A percentile compares a stretch with the other conserved stretches of the same genome.
phyloP scores from a whole-genome alignment of 345 rosid genomes.

The Linum usitatissimum region DNA sequence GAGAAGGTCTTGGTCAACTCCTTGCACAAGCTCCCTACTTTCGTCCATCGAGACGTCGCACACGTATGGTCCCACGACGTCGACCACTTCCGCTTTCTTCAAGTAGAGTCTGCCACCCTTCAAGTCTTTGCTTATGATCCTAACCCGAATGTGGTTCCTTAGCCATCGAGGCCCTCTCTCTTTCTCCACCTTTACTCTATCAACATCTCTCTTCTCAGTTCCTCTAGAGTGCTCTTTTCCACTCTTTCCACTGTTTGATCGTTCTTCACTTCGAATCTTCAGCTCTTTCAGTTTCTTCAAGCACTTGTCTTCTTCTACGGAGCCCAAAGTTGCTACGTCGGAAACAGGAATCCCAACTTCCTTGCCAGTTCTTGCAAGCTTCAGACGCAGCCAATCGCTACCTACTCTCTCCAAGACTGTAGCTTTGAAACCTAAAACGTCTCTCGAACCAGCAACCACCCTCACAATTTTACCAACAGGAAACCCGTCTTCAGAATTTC shows the following conservation, averaged over 20 bases:
- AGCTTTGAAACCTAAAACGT: slow-evolving; percentile 47
- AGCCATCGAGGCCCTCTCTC: slow-evolving; percentile 41
- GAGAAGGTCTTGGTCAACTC: slow-evolving; percentile 62
- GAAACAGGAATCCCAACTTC: slow-evolving; percentile 31
- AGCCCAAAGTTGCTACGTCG: slow-evolving; percentile 59
- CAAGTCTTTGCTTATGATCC: slow-evolving; percentile 57
- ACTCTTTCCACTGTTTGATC: slow-evolving; percentile 11
- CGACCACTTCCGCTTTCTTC: slow-evolving; percentile 77
- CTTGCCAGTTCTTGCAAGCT: slow-evolving; percentile 30
- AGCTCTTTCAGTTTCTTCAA: slow-evolving; percentile 41
- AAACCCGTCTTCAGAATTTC: slow-evolving; percentile 18
- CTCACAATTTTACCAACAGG: slow-evolving; percentile 52
- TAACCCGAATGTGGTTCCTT: slow-evolving; percentile 59
- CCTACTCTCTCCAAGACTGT: slow-evolving; percentile 30
- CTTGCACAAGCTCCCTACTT: slow-evolving; percentile 57
- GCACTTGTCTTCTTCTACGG: slow-evolving; percentile 54
- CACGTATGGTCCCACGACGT: slow-evolving; percentile 58
- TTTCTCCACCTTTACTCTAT: slow-evolving; percentile 13
- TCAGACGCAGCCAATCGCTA: slow-evolving; percentile 28
- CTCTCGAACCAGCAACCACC: slow-evolving; percentile 34
- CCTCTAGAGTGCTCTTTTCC: slow-evolving; percentile 13
- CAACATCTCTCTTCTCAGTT: slow-evolving; percentile 18
- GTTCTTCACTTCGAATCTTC: slow-evolving; percentile 14
- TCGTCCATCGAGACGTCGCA: slow-evolving; percentile 75
- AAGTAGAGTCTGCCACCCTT: slow-evolving; percentile 58